Evolutionary conservation across 495 filamentous ascomycete species (phyloP).

Genomic region (Aspergillus nidulans): DNA sequence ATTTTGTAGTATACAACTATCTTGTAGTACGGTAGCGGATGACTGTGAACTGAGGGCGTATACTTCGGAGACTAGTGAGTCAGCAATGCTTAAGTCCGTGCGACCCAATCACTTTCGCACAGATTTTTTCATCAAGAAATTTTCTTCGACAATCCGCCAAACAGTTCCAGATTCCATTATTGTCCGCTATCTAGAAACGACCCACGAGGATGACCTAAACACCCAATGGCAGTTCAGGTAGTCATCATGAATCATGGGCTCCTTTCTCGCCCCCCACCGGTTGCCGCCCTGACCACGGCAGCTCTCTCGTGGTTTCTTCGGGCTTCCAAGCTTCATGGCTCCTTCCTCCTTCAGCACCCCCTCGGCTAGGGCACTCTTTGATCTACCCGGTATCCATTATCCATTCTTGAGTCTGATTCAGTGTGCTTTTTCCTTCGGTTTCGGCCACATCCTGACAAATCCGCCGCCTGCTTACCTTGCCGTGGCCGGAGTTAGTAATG

Average conservation of each 20-base stretch:
- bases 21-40: too few relatives aligned
- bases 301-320: not conserved
- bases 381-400: not conserved
- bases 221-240: not conserved
- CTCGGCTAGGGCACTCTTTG: not conserved
- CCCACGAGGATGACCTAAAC: not conserved
- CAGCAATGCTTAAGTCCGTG: not conserved
- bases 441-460: slow-evolving; percentile 11
- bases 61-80: not conserved
- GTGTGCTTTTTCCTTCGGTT: not conserved
- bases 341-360: not conserved
- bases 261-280: not conserved
- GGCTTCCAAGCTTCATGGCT: not conserved
- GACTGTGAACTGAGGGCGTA: not conserved
- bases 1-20: too few relatives aligned
- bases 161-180: not conserved
- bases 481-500: slow-evolving; percentile 7
- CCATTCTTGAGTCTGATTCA: not conserved
- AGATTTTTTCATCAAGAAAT: not conserved
- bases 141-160: not conserved
- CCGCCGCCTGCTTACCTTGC: not conserved
- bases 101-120: not conserved
- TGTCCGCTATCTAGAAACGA: not conserved
- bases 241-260: not conserved
- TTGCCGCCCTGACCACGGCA: not conserved